Evolutionary conservation across 306 rosid genomes (phyloP).

Genomic region (Glycine tomentella): DNA sequence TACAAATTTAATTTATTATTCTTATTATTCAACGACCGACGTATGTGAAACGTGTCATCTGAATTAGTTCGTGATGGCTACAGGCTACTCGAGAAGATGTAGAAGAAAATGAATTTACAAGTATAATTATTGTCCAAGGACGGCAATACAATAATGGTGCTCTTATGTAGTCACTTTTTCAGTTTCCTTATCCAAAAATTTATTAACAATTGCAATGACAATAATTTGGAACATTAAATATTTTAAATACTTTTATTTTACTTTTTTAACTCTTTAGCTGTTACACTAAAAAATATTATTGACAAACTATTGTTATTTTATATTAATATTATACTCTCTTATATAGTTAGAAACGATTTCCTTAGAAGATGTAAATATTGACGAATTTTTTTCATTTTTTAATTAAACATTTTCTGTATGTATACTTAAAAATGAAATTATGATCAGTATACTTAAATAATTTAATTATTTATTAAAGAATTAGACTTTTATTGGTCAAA

Average conservation of each 20-base stretch:
- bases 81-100: not conserved
- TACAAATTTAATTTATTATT: not conserved
- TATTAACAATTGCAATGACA: not conserved
- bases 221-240: not conserved
- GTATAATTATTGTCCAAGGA: conserved; percentile 8
- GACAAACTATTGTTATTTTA: not conserved
- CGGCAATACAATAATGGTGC: conserved; percentile 13
- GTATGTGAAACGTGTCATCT: conserved; percentile 46
- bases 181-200: not conserved
- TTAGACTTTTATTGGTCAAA: not conserved
- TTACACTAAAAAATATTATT: too few species aligned
- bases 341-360: too few species aligned
- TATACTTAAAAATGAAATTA: too few species aligned
- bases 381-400: not conserved
- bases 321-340: not conserved
- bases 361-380: not conserved
- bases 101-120: conserved; percentile 17
- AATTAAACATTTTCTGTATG: too few species aligned
- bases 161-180: not conserved
- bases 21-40: conserved; percentile 43
- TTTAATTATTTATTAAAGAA: not conserved
- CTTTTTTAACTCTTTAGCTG: too few species aligned
- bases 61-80: conserved; percentile 10
- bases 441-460: not conserved
- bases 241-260: not conserved